Percentiles rank a stretch among this genome's conserved stretches.
phyloP scores from a whole-genome alignment of 306 rosid species.

The Gastrolobium bilobum region DNA sequence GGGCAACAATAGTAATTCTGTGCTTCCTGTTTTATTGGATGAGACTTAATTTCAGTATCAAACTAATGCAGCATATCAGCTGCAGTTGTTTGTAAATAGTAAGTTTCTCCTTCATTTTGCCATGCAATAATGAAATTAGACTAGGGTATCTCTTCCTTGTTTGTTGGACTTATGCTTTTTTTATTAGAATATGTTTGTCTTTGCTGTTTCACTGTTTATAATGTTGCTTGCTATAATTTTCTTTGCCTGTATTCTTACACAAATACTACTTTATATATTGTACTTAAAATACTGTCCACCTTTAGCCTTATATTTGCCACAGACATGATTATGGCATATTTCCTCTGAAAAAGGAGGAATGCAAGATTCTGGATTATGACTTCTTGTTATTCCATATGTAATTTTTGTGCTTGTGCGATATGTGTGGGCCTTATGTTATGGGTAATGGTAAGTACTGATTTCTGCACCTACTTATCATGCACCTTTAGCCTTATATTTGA shows the following conservation, averaged over 20 bases:
- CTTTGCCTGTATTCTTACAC: conserved; percentile 4
- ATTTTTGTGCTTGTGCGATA: not conserved
- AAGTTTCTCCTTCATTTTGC: conserved; percentile 47
- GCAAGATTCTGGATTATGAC: conserved; percentile 1
- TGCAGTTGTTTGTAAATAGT: conserved; percentile 76
- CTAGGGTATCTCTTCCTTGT: not conserved
- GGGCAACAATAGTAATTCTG: conserved; percentile 63
- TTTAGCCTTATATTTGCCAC: not conserved
- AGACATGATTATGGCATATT: not conserved
- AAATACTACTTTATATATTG: not conserved
- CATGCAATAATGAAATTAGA: not conserved
- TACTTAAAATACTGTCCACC: not conserved
- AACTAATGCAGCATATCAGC: conserved; percentile 67
- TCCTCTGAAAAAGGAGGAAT: not conserved
- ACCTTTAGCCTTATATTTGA: too few relatives aligned
- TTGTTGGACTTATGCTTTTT: conserved; percentile 8
- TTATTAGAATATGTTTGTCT: conserved; percentile 6
- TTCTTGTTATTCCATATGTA: not conserved
- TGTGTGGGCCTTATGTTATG: not conserved
- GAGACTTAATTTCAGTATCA: conserved; percentile 65
- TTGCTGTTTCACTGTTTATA: conserved; percentile 7
- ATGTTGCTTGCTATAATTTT: conserved; percentile 16
- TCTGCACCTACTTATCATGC: conserved; percentile 5
- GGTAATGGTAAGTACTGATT: conserved; percentile 2
- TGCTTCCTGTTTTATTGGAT: conserved; percentile 71